Evolutionary conservation across 192 early-diverging fungal genomes (phyloP).

Genomic region (Linnemannia hyalina): DNA sequence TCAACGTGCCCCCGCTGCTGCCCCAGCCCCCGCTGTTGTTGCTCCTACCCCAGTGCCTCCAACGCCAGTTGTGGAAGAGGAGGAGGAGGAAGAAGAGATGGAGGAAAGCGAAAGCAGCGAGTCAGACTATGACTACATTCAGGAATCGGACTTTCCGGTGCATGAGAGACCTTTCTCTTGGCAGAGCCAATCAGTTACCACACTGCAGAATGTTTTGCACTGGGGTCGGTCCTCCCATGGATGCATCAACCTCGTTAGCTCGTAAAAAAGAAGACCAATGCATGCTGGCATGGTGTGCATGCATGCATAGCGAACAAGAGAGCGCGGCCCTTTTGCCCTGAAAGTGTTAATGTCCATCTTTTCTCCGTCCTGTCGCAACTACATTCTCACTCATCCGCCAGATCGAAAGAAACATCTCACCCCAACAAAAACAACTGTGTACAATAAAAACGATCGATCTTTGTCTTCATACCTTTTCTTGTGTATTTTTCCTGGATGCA

Average conservation of each 20-base stretch:
- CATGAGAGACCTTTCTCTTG: constrained; percentile 29
- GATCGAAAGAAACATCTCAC: background rate
- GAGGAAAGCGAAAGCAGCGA: background rate
- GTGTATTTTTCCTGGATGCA: background rate
- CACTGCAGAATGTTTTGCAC: constrained; percentile 29
- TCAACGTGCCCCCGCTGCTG: background rate
- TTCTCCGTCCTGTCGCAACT: background rate
- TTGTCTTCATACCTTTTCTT: background rate
- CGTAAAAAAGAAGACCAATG: background rate
- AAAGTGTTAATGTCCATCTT: background rate
- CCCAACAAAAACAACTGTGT: background rate
- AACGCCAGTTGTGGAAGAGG: background rate
- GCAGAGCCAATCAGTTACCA: constrained; percentile 9
- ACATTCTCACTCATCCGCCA: background rate
- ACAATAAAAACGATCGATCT: background rate
- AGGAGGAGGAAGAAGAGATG: background rate
- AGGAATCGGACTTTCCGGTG: background rate
- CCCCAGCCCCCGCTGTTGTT: background rate
- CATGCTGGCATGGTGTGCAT: background rate
- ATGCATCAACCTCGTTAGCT: constrained; percentile 32
- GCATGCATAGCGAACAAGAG: background rate
- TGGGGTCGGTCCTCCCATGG: constrained; percentile 45
- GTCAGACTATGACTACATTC: constrained; percentile 9
- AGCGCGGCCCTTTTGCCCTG: background rate
- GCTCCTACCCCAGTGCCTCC: background rate